These are phyloP conservation scores for Dactylellina leptospora DNA, from an alignment of 2,329 filamentous ascomycete species.

Conservation along the genomic window DNA sequence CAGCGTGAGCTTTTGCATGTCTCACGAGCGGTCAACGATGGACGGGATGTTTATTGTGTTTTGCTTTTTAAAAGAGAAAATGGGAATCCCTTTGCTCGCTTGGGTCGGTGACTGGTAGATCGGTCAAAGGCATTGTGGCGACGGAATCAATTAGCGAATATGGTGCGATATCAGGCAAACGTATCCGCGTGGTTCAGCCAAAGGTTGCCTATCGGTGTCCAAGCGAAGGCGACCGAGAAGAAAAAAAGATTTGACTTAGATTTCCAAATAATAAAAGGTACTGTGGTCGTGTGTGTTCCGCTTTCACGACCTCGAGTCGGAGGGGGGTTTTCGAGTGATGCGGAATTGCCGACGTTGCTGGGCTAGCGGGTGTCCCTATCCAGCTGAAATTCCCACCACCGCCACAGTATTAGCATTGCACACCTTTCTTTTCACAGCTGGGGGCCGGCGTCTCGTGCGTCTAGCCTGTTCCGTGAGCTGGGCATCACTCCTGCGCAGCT, in stretches of 20 bases:
- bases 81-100: slow-evolving; percentile 27
- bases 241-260: no score
- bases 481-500: slow-evolving; percentile 12
- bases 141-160: slow-evolving; percentile 17
- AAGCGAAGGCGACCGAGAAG: slow-evolving; percentile 18
- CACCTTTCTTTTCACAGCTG: slow-evolving; percentile 24
- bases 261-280: no score
- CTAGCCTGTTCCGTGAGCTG: slow-evolving; percentile 42
- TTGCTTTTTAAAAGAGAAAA: no score
- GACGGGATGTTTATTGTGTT: no score
- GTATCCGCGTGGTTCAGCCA: slow-evolving; percentile 24
- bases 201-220: slow-evolving; percentile 30
- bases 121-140: slow-evolving; percentile 35
- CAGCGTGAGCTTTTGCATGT: slow-evolving; percentile 12
- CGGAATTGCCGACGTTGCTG: slow-evolving; percentile 51
- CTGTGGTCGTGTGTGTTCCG: slow-evolving; percentile 29
- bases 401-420: slow-evolving; percentile 13
- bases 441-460: slow-evolving; percentile 1
- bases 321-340: slow-evolving; percentile 11
- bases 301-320: slow-evolving; percentile 19
- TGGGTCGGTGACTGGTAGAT: slow-evolving; percentile 10
- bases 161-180: slow-evolving; percentile 43
- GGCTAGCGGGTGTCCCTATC: slow-evolving; percentile 41
- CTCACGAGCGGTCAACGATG: no score
- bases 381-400: slow-evolving; percentile 52